Evolutionary conservation across 805 yeast genomes (phyloP), one percentile per base, ranked within the genome.

Genomic region (Candida sphagnicola): DNA sequence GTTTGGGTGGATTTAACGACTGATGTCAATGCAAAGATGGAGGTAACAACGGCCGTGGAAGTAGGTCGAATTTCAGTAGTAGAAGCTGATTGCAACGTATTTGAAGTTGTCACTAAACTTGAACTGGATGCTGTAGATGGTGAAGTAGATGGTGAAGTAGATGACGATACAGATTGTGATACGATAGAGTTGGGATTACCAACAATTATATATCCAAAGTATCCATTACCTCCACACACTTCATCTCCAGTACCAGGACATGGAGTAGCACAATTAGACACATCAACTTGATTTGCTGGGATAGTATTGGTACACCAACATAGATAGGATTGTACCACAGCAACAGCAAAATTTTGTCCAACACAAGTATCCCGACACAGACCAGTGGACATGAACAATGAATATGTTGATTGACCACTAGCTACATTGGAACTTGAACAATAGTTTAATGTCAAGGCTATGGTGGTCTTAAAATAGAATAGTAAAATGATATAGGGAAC

Each of bases 241-340:
- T 74, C 77, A 33, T 43, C 46, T 3, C 61, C 58, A 13, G 35
- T 38, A 1, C 78, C 77, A 3, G 78, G 78, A 54, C 80, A 75
- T 1, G 51, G 45, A 3, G 38, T 38, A 17, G 48, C 44, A 53
- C 80, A 75, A 19, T 59, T 44, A n/a, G 52, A 39, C 8, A 62
- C 28, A 19, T 50, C 44, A 0, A 62, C 63, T 0, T 79, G 65
- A 13, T 53, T 46, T 1, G 51, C 62, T 0, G 87, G 86, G 15
- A 70, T 56, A 6, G 50, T 44, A 49, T 80, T 69, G 4, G 85
- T 69, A 52, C 88, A 81, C 82, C 83, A 82, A 54, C 88, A 81
- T 33, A 61, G 28, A 28, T 59, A 44, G n/a, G 64, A 67, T 46
- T 65, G 78, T 26, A 80, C 57, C 29, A 81, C 69, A 13, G 78